phyloP scores from a whole-genome alignment of 768 basidiomycete genomes.

The Phylloporus arenicola region DNA sequence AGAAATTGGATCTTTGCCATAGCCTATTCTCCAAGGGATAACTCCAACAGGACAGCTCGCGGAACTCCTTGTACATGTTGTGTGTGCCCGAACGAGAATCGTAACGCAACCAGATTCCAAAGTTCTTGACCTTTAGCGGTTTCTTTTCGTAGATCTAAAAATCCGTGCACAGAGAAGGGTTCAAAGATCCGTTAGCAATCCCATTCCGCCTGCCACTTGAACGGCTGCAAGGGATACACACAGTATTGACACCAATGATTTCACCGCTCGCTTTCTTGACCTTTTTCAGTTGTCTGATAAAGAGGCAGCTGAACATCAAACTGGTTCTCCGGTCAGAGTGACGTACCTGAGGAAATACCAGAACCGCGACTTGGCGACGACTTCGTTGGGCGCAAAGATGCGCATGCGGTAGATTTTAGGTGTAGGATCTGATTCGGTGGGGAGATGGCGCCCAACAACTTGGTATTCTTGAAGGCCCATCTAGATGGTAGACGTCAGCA shows the following conservation, averaged over 20 bases:
- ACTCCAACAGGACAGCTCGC: slow-evolving; percentile 87
- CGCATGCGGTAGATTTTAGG: slow-evolving; percentile 99
- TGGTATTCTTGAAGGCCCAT: slow-evolving; percentile 90
- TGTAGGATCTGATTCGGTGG: slow-evolving; percentile 85
- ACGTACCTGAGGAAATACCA: slow-evolving; percentile 96
- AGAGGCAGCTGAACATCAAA: not conserved
- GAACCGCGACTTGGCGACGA: slow-evolving; percentile 98
- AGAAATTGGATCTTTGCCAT: too few species aligned
- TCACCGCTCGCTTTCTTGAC: slow-evolving; percentile 99
- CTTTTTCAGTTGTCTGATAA: slow-evolving; percentile 87
- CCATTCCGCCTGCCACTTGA: slow-evolving; percentile 85
- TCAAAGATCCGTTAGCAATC: slow-evolving; percentile 42
- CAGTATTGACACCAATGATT: slow-evolving; percentile 97
- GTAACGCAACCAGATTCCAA: slow-evolving; percentile 99
- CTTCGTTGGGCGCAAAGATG: slow-evolving; percentile 97
- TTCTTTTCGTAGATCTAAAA: slow-evolving; percentile 94
- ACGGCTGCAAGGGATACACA: slow-evolving; percentile 74
- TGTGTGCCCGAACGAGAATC: slow-evolving; percentile 99
- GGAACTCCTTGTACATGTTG: slow-evolving; percentile 99
- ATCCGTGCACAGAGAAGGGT: slow-evolving; percentile 7
- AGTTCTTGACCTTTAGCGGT: slow-evolving; percentile 99
- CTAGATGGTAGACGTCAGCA: slow-evolving; percentile 29
- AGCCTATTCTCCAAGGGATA: too few species aligned
- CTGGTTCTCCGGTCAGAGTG: not conserved
- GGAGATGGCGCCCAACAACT: slow-evolving; percentile 95